Evolutionary conservation across 768 basidiomycete genomes (phyloP), one percentile per base, ranked within the genome.

Genomic region (Russula brevipes): DNA sequence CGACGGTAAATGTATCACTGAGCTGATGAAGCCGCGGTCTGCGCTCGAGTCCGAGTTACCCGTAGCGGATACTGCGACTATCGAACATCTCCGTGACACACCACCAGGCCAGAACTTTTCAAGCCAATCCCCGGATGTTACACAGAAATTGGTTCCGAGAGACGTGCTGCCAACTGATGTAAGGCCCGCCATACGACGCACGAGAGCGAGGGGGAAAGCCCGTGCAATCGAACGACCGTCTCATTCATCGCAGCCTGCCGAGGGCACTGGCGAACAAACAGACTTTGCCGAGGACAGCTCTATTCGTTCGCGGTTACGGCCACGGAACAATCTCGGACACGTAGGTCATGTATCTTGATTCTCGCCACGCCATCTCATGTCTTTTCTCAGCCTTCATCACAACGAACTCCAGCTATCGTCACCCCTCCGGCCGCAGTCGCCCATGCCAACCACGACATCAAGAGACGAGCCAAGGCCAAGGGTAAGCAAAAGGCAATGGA

Each of bases 1-100:
- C 0, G 89, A 91, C 66, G 90, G 88, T 54, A 88, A 86, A 71
- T 92, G 89, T 67, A 73, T 87, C 2, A 79, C 80, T 63, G 76
- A 80, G 66, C 67, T 91, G 54, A 84, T 85, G 70, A 73, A 76
- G 41, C 87, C 83, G 2, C 54, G 54, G 14, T 38, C 51, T 19
- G 16, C 54, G n/a, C 42, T 54, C 30, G 44, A 49, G 12, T 39
- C 50, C 12, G 55, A 60, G 33, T 47, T 16, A 12, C 45, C 33
- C 30, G 24, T 19, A 17, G 41, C 44, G n/a, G 64, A 61, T 17
- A 4, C 30, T 41, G 19, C 38, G 33, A 31, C n/a, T 33, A 33
- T 36, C 16, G 46, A 45, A 19, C 16, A 9, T 35, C 45, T 52
- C 2, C 3, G n/a, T 50, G 3, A 2, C 41, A 41, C 12, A 52